Percentiles rank a stretch among this genome's conserved stretches.
Conservation (phyloP, 495 filamentous ascomycete species). For the Bombardia bombarda region DNA sequence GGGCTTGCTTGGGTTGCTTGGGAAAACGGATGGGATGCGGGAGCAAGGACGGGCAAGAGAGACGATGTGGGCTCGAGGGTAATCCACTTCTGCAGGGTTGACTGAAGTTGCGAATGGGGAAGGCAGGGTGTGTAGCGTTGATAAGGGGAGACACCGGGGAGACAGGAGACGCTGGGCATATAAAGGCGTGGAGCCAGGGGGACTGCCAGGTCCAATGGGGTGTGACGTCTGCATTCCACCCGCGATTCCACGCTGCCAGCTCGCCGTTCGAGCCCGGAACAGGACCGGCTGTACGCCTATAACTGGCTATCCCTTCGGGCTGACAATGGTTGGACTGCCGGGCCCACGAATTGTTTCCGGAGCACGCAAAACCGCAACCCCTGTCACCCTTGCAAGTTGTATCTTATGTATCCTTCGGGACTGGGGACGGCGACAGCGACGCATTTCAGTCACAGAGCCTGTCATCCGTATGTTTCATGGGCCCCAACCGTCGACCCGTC, state of each 20-base stretch:
- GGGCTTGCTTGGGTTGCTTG: neutral
- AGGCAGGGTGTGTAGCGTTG: conserved; percentile 7
- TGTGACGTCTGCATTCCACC: conserved; percentile 19
- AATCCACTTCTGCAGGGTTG: conserved; percentile 23
- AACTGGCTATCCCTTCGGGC: conserved; percentile 16
- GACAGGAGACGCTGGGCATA: conserved; percentile 9
- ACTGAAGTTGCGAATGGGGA: conserved; percentile 8
- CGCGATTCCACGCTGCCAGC: conserved; percentile 9
- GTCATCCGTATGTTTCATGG: no score
- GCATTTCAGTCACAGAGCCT: no score
- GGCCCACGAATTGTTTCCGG: conserved; percentile 31
- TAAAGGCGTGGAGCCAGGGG: conserved; percentile 11
- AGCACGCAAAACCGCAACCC: no score
- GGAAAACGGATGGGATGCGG: conserved; percentile 8
- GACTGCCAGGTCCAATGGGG: conserved; percentile 9
- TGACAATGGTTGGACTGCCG: conserved; percentile 18
- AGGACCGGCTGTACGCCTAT: conserved; percentile 19
- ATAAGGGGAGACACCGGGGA: conserved; percentile 19
- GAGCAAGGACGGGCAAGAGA: conserved; percentile 9
- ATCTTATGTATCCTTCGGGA: conserved; percentile 3
- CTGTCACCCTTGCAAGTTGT: no score
- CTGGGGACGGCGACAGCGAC: conserved; percentile 11
- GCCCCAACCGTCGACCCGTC: no score
- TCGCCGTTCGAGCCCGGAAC: conserved; percentile 6
- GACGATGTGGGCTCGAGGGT: conserved; percentile 14